A percentile compares a stretch with the other conserved stretches of the same genome.
Conservation (phyloP, 805 yeast species). For the Barnettozyma vustinii region DNA sequence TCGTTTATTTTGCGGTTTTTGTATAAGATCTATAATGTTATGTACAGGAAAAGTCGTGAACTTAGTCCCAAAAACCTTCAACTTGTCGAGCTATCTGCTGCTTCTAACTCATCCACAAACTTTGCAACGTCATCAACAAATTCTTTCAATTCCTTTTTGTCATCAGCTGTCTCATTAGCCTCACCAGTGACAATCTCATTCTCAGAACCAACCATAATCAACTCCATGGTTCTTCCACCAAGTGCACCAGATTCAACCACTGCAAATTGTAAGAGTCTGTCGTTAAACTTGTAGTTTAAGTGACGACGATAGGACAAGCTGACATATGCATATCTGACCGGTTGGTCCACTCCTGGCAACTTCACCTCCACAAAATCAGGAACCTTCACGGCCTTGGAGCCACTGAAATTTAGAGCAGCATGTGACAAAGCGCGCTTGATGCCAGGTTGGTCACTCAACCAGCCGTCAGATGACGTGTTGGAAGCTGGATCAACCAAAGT, state of each 20-base stretch:
- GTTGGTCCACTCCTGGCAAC: conserved; percentile 31
- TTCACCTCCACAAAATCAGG: conserved; percentile 35
- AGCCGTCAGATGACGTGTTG: conserved; percentile 11
- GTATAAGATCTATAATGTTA: conserved; percentile 1
- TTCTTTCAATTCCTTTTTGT: conserved; percentile 12
- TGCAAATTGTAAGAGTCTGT: conserved; percentile 35
- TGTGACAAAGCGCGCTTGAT: conserved; percentile 34
- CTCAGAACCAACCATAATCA: conserved; percentile 38
- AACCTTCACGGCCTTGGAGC: conserved; percentile 30
- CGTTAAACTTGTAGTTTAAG: conserved; percentile 35
- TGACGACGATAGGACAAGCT: conserved; percentile 40
- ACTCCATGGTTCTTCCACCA: conserved; percentile 50
- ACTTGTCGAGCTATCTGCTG: background rate
- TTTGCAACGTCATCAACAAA: conserved; percentile 17
- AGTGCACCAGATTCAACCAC: conserved; percentile 52
- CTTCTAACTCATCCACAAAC: conserved; percentile 14
- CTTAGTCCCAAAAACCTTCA: background rate
- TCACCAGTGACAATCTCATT: background rate
- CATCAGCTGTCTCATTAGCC: conserved; percentile 7
- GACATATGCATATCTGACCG: conserved; percentile 40
- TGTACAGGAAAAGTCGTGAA: background rate
- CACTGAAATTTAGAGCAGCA: conserved; percentile 38
- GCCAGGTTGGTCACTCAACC: conserved; percentile 36
- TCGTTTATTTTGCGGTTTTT: background rate
- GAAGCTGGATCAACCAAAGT: conserved; percentile 12